These are phyloP conservation scores for Apophysomyces ossiformis DNA, from an alignment of 371 early-diverging fungal species.

Conservation along the genomic window DNA sequence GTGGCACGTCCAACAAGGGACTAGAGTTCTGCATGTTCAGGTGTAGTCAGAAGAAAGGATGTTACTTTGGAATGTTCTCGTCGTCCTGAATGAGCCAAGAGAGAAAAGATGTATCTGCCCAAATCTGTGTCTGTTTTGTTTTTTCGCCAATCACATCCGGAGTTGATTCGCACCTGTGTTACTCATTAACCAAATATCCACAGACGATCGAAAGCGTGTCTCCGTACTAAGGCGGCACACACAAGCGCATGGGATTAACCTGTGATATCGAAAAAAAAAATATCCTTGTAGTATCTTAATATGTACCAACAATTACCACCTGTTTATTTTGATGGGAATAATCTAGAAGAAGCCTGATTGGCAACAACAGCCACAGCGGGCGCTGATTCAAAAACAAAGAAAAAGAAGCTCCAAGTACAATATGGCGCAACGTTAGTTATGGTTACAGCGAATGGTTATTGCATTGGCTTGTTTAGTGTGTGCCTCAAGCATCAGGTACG, in stretches of 20 bases:
- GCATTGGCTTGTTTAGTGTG: background rate
- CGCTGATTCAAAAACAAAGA: conserved; percentile 1
- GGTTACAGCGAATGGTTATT: background rate
- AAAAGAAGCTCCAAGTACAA: background rate
- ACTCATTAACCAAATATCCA: background rate
- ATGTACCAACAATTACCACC: background rate
- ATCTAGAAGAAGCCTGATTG: background rate
- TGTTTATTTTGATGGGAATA: background rate
- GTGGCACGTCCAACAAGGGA: conserved; percentile 25
- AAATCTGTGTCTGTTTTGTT: conserved; percentile 10
- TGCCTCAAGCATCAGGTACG: background rate
- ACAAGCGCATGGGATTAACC: conserved; percentile 5
- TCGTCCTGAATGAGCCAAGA: conserved; percentile 12
- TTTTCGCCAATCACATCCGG: conserved; percentile 12
- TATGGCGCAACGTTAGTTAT: background rate
- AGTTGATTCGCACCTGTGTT: conserved; percentile 7
- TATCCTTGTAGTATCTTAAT: background rate
- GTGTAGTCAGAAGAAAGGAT: background rate
- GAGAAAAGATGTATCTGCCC: conserved; percentile 2
- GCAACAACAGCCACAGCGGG: background rate
- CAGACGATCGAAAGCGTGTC: background rate
- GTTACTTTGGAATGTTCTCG: conserved; percentile 1
- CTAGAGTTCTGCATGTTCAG: conserved; percentile 21
- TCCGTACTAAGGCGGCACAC: background rate
- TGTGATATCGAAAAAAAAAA: background rate